These are phyloP conservation scores for Yamadazyma spencermartinsiae DNA, from an alignment of 1,139 yeast species.

Conservation along the genomic window DNA sequence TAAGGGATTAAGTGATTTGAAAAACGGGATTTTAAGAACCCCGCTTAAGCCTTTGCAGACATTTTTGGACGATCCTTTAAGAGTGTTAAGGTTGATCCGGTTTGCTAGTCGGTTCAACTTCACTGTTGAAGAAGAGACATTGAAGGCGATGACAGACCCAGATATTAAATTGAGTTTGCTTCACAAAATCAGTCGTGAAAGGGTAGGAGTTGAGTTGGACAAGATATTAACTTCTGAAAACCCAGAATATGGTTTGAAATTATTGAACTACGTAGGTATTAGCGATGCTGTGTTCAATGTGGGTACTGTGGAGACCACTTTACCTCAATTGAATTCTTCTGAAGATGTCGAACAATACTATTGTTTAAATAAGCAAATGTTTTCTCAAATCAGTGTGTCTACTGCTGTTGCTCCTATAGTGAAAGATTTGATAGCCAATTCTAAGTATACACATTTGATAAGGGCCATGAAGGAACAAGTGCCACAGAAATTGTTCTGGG, in stretches of 20 bases:
- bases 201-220: conserved; percentile 83
- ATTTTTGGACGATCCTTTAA: conserved; percentile 87
- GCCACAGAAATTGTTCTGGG: conserved; percentile 41
- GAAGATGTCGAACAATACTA: conserved; percentile 4
- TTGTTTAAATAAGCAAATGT: conserved; percentile 5
- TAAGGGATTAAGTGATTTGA: conserved; percentile 69
- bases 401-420: conserved; percentile 24
- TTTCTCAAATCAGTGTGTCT: conserved; percentile 20
- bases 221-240: conserved; percentile 68
- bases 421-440: conserved; percentile 10
- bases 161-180: conserved; percentile 60
- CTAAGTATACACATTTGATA: conserved; percentile 7
- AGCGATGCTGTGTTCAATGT: conserved; percentile 59
- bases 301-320: conserved; percentile 21
- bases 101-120: conserved; percentile 84
- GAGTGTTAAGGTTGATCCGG: conserved; percentile 80
- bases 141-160: conserved; percentile 62
- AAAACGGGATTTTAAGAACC: conserved; percentile 72
- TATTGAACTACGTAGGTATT: conserved; percentile 57
- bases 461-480: conserved; percentile 6
- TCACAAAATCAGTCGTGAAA: conserved; percentile 81
- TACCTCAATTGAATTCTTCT: conserved; percentile 6
- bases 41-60: conserved; percentile 86
- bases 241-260: conserved; percentile 63
- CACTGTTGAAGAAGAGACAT: conserved; percentile 56